These are phyloP conservation scores for Triticum timopheevii DNA, from an alignment of 176 grass and related monocot species.

Conservation along the genomic window DNA sequence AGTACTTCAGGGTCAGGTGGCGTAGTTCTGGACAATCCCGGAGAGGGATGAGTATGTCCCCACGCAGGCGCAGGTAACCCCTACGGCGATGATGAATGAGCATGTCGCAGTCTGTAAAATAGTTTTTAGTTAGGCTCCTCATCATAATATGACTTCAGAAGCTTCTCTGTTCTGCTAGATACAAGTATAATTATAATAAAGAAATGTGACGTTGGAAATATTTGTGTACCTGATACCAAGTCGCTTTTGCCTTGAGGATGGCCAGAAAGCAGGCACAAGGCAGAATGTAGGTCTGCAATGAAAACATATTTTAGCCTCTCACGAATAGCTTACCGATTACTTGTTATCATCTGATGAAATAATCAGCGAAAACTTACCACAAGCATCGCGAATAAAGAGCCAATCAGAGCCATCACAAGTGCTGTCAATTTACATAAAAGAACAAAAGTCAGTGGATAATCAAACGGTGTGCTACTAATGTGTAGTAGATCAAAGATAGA, in stretches of 20 bases:
- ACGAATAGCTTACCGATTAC: neutral
- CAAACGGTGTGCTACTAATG: neutral
- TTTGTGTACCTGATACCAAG: slow-evolving; percentile 64
- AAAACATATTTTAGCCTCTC: slow-evolving; percentile 4
- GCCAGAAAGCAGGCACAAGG: slow-evolving; percentile 85
- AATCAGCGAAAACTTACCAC: slow-evolving; percentile 54
- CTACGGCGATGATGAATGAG: slow-evolving; percentile 49
- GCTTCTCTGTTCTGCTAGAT: neutral
- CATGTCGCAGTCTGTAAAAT: slow-evolving; percentile 41
- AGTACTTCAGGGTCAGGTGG: neutral
- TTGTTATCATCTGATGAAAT: neutral
- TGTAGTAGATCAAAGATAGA: too few species aligned
- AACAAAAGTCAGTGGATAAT: neutral
- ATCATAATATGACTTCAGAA: neutral
- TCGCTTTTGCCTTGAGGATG: slow-evolving; percentile 68
- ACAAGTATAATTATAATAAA: neutral
- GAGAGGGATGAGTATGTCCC: slow-evolving; percentile 61
- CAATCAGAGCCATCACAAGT: slow-evolving; percentile 91
- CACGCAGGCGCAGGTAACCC: slow-evolving; percentile 41
- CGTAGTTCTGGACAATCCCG: slow-evolving; percentile 50
- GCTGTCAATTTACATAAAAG: slow-evolving; percentile 39
- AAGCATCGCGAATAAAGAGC: slow-evolving; percentile 96
- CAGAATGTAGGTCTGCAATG: slow-evolving; percentile 69
- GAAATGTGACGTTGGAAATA: neutral
- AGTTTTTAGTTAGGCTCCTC: neutral